Evolutionary conservation across 139 green algal genomes (phyloP), one percentile per base, ranked within the genome.

Genomic region (Ostreobium quekettii): DNA sequence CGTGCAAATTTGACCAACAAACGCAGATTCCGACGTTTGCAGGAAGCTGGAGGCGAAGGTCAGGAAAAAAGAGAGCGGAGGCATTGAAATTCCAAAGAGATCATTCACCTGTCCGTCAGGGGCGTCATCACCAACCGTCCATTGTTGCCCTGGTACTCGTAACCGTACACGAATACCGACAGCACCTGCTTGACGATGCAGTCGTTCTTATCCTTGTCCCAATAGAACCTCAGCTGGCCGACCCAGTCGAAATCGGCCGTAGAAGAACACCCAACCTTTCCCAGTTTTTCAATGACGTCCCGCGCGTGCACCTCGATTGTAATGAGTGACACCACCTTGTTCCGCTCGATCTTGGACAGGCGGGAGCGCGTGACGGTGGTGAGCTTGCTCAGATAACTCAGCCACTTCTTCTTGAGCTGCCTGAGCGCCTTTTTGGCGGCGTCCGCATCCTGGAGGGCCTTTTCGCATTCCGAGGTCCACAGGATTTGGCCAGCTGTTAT

Each of bases 381-480:
- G 30, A 95, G 79, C 81, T 93, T 93, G 79, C 86, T 90, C 7
- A 93, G 82, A 76, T 95, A 93, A 47, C 56, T 75, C 57, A 93
- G 71, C 85, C 84, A 89, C 70, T 90, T 91, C 82, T 91, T 91
- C 77, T 91, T 90, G 0, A 95, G 85, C 69, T 82, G 70, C 57
- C 80, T 76, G 8, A 95, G 73, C 3, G 79, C 83, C 31, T 73
- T 78, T 42, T 81, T 83, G 35, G 80, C 74, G 37, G 48, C 56
- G 11, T 92, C 85, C 1, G 77, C 36, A 37, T 92, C 87, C 4
- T 66, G 48, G 64, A 95, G 76, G 24, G 89, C 84, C 49, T 84
- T 85, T 76, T 95, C 89, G 74, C 87, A 93, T 76, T 95, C 87
- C 33, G 72, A 74, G 2, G 89, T 96, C 89, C 89, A 96, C 35